These are phyloP conservation scores for Dipteronia dyeriana DNA, from an alignment of 345 rosid species.

Conservation along the genomic window DNA sequence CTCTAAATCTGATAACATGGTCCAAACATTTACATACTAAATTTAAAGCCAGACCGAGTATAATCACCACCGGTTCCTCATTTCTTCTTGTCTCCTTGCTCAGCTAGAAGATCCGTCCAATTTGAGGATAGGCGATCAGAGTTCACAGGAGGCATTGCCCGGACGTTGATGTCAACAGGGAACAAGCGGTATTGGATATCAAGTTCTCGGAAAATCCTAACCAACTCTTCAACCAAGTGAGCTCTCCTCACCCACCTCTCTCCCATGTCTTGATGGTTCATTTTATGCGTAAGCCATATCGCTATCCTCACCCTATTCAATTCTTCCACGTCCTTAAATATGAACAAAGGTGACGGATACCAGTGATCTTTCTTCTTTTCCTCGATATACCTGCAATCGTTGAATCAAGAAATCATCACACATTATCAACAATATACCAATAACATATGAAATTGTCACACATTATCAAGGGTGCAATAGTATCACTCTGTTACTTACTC, in stretches of 20 bases:
- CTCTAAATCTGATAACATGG: too few relatives aligned
- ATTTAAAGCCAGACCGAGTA: too few relatives aligned
- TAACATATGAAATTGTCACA: too few relatives aligned
- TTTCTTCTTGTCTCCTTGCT: not conserved
- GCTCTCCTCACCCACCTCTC: constrained; percentile 64
- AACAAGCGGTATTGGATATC: constrained; percentile 69
- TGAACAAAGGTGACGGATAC: constrained; percentile 59
- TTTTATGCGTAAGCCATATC: constrained; percentile 65
- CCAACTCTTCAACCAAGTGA: constrained; percentile 67
- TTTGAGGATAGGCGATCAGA: constrained; percentile 38
- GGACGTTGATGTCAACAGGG: constrained; percentile 66
- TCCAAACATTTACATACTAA: too few relatives aligned
- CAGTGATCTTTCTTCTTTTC: constrained; percentile 51
- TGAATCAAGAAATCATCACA: not conserved
- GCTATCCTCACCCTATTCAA: constrained; percentile 61
- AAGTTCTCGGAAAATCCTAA: constrained; percentile 62
- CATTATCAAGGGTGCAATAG: too few relatives aligned
- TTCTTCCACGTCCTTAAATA: constrained; percentile 60
- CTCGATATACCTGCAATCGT: constrained; percentile 54
- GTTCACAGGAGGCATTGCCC: constrained; percentile 43
- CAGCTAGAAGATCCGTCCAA: constrained; percentile 31
- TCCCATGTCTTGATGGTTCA: constrained; percentile 84
- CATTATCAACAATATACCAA: not conserved
- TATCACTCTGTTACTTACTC: not conserved
- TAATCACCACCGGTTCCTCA: too few relatives aligned